Evolutionary conservation across 2,329 filamentous ascomycete genomes (phyloP).

Genomic region (Fusarium piperis): DNA sequence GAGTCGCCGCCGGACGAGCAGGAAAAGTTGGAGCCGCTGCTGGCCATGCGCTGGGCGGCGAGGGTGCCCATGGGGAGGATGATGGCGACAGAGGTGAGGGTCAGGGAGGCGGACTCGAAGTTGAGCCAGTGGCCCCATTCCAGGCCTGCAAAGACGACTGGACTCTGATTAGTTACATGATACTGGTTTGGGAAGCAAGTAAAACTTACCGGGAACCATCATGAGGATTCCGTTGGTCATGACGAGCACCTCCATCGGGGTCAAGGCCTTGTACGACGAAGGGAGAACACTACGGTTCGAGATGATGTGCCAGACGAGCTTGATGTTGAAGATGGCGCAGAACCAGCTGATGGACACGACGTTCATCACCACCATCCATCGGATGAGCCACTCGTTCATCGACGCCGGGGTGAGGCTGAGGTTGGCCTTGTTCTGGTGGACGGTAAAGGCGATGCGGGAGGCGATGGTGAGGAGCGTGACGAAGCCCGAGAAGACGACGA

Average conservation of each 20-base stretch:
- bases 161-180: not conserved
- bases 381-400: constrained; percentile 49
- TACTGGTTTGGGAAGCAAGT: not conserved
- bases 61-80: constrained; percentile 64
- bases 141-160: constrained; percentile 63
- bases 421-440: constrained; percentile 50
- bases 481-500: constrained; percentile 46
- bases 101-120: constrained; percentile 62
- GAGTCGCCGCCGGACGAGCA: constrained; percentile 27
- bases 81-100: constrained; percentile 59
- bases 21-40: constrained; percentile 37
- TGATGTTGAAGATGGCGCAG: constrained; percentile 64
- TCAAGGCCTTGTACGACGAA: constrained; percentile 51
- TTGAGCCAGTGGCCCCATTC: constrained; percentile 53
- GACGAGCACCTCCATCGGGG: constrained; percentile 63
- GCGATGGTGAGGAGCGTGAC: constrained; percentile 47
- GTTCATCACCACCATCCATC: constrained; percentile 52
- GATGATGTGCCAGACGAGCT: constrained; percentile 60
- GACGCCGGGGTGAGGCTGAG: constrained; percentile 37
- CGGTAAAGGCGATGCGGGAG: constrained; percentile 47
- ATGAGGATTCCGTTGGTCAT: constrained; percentile 67
- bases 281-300: constrained; percentile 59
- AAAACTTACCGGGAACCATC: constrained; percentile 61
- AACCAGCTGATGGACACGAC: constrained; percentile 60
- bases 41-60: constrained; percentile 57